Base-by-base conservation (phyloP, 306 rosid genomes). In the Malus fusca region DNA sequence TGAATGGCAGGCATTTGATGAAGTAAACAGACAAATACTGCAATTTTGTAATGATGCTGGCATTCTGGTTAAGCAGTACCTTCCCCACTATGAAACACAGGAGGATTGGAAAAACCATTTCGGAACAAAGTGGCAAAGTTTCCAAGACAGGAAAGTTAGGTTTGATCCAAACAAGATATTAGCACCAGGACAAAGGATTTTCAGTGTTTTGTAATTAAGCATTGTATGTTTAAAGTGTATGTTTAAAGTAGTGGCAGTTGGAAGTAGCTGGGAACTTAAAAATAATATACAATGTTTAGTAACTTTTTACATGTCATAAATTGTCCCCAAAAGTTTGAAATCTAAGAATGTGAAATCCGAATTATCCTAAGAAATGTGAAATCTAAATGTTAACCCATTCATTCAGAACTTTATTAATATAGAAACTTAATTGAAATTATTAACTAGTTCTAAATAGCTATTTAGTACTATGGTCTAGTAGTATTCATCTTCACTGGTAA, bases 111-210 rank as follows among this genome's bases (percentile, higher is more conserved):
- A 21, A 19, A 3, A 74, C 31, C 97, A 92, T 8, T 92, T 83
- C 82, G 98, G 97, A 6, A 35, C 76, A 53, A 95, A 95, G 74
- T 95, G 93, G 97, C 28, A 58, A 18, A 9, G 6, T 28, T 90
- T 92, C 73, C 33, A 60, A 18, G 17, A 43, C 8, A 83, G 83
- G 82, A 95, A 95, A 83, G 10, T 4, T 46, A 30, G 33, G 66
- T 92, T 82, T 78, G 98, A 95, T 75, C 98, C 98, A 11, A 84
- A 85, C 7, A 76, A 70, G 63, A 85, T 92, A 72, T 70, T 95
- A 71, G 82, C 97, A 19, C 97, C 97, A 0, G 98, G 97, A 66
- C 98, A 95, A 75, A 76, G 80, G 73, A 87, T 95, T 82, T 92
- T 95, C 83, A 82, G 69, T 71, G 30, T 12, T 4, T 76, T 42